These are phyloP conservation scores for Escovopsis weberi DNA, from an alignment of 2,329 filamentous ascomycete species.

Conservation along the genomic window DNA sequence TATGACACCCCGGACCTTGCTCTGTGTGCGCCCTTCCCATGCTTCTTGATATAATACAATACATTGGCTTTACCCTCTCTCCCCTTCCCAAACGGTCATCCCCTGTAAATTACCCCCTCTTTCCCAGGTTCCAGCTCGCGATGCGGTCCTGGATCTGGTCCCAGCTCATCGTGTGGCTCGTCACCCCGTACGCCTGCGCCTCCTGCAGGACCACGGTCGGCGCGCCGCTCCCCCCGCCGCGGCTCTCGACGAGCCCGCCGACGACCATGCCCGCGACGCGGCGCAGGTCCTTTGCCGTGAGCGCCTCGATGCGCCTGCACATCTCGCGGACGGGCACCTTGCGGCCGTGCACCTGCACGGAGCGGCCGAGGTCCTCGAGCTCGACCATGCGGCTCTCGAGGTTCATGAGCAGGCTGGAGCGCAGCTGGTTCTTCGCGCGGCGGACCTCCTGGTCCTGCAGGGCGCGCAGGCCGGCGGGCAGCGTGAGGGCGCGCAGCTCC, in stretches of 20 bases:
- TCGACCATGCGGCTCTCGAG: constrained; percentile 95
- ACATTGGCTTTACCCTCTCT: not conserved
- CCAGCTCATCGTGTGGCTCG: constrained; percentile 60
- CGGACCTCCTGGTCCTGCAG: constrained; percentile 67
- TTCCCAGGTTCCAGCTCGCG: constrained; percentile 65
- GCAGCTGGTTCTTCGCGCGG: constrained; percentile 92
- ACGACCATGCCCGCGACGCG: constrained; percentile 70
- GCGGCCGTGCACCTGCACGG: constrained; percentile 90
- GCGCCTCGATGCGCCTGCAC: constrained; percentile 69
- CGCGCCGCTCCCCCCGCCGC: constrained; percentile 64
- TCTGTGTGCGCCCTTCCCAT: no score
- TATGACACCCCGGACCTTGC: no score
- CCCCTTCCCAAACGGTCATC: no score
- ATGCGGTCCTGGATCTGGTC: constrained; percentile 82
- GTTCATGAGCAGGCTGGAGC: constrained; percentile 88
- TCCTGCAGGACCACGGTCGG: constrained; percentile 94
- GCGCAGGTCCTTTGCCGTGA: constrained; percentile 68
- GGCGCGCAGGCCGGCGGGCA: constrained; percentile 58
- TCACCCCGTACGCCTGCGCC: constrained; percentile 58
- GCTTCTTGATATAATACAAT: not conserved
- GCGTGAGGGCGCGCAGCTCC: constrained; percentile 64
- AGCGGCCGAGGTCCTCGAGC: constrained; percentile 84
- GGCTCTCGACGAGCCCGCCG: constrained; percentile 60
- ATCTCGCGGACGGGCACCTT: constrained; percentile 90
- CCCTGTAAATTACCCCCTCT: no score